Percentiles rank a stretch among this genome's conserved stretches.
phyloP scores from a whole-genome alignment of 495 filamentous ascomycete species.

The Glarea lozoyensis region DNA sequence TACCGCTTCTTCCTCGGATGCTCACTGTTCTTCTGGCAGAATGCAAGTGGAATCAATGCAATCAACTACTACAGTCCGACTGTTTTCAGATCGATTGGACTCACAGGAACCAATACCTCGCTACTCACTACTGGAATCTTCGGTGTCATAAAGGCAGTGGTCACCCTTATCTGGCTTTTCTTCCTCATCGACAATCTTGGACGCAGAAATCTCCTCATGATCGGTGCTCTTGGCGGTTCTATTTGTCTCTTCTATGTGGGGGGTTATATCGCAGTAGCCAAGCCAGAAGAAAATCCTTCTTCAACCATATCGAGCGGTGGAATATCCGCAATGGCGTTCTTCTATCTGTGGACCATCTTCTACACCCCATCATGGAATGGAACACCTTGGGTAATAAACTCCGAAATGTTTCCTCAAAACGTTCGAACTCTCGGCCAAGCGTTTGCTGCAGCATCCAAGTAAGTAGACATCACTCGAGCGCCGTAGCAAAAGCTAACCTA shows the following conservation, averaged over 20 bases:
- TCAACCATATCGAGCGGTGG: conserved; percentile 42
- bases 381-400: conserved; percentile 58
- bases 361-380: conserved; percentile 72
- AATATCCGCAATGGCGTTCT: conserved; percentile 66
- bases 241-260: conserved; percentile 57
- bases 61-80: conserved; percentile 60
- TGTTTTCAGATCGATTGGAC: conserved; percentile 50
- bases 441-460: conserved; percentile 45
- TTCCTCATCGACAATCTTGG: conserved; percentile 44
- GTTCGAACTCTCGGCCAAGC: conserved; percentile 60
- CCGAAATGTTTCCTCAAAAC: conserved; percentile 54
- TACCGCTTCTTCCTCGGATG: conserved; percentile 43
- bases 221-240: conserved; percentile 60
- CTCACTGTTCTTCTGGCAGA: conserved; percentile 55
- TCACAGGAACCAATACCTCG: conserved; percentile 34
- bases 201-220: conserved; percentile 57
- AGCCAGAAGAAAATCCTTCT: conserved; percentile 36
- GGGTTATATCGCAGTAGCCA: conserved; percentile 46
- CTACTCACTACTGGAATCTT: conserved; percentile 5
- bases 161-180: conserved; percentile 50
- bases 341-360: conserved; percentile 67
- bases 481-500: too few relatives aligned
- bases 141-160: conserved; percentile 42
- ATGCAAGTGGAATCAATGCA: conserved; percentile 54
- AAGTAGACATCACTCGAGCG: too few relatives aligned